Base-by-base conservation (phyloP, 192 early-diverging fungal species). In the Backusella luteola region DNA sequence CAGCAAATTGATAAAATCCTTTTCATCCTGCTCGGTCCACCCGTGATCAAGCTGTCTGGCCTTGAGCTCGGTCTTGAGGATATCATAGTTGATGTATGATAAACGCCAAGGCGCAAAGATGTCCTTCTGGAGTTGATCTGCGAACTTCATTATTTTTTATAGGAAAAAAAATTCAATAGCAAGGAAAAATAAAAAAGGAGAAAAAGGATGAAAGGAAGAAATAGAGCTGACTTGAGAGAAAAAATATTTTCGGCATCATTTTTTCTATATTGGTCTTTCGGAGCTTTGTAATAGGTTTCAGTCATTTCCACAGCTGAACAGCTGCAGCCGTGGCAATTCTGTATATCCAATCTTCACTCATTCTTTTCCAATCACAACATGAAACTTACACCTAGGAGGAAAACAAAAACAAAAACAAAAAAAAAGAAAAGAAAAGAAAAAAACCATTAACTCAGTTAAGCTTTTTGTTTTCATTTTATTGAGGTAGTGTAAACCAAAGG, bases 51-150 rank as follows among this genome's bases (percentile, higher is more conserved):
- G 83, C 14, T 88, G 77, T 19, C 93, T 86, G 19, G 71, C 86
- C 80, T 96, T 96, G 34, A 98, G 89, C 71, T 91, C 90, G 29
- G 87, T 90, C 83, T 98, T 98, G 53, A 97, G 87, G 9, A 87
- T 90, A 75, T 95, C 88, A 76, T 98, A 96, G 73, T 92, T 90
- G 44, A 94, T 85, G 76, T 94, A 94, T 74, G 91, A 94, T 73
- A 94, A 91, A 72, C 87, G 85, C 96, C 96, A 97, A 75, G 93
- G 90, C 3, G 85, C 81, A 70, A 92, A 91, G 36, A 93, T 86
- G 52, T 86, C 82, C n/a, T 88, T 85, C 52, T 89, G 77, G 32
- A 97, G 87, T 82, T 94, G 91, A 67, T 86, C 86, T 53, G 94
- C 96, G 85, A 95, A 97, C 85, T 97, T 97, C 96, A 97, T 97